Evolutionary conservation across 2,329 filamentous ascomycete species (phyloP).

Genomic region (Lecanicillium sp.): DNA sequence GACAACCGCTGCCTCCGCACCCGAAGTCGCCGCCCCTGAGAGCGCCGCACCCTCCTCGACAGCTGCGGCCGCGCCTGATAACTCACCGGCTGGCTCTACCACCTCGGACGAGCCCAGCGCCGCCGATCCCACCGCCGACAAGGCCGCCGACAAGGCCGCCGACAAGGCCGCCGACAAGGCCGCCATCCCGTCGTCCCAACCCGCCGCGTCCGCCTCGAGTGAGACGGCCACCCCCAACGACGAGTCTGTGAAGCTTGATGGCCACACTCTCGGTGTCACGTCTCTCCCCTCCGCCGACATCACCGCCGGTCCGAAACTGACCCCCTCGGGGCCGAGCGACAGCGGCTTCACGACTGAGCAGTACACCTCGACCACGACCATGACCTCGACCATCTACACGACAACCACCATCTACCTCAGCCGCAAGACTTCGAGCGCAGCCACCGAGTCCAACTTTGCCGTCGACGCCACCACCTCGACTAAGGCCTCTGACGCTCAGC

Average conservation of each 20-base stretch:
- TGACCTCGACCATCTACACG: slow-evolving; percentile 5
- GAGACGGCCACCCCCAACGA: background rate
- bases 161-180: background rate
- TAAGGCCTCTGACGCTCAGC: background rate
- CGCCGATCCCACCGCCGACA: background rate
- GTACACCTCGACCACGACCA: slow-evolving; percentile 3
- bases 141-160: background rate
- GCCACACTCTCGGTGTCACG: background rate
- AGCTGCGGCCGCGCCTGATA: too few relatives aligned
- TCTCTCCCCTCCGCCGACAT: background rate
- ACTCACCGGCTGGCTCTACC: background rate
- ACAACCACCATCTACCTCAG: background rate
- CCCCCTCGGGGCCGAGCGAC: background rate
- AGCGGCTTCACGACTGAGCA: background rate
- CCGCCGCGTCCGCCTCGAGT: background rate
- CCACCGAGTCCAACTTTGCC: background rate
- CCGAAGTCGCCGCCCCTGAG: too few relatives aligned
- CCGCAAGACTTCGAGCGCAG: background rate
- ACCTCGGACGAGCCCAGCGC: background rate
- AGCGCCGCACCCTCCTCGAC: too few relatives aligned
- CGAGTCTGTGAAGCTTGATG: background rate
- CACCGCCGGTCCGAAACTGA: background rate
- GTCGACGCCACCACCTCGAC: background rate
- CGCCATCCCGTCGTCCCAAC: background rate
- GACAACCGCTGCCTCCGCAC: background rate